phyloP scores from a whole-genome alignment of 2,329 filamentous ascomycete species.

The Penicillium olsonii region DNA sequence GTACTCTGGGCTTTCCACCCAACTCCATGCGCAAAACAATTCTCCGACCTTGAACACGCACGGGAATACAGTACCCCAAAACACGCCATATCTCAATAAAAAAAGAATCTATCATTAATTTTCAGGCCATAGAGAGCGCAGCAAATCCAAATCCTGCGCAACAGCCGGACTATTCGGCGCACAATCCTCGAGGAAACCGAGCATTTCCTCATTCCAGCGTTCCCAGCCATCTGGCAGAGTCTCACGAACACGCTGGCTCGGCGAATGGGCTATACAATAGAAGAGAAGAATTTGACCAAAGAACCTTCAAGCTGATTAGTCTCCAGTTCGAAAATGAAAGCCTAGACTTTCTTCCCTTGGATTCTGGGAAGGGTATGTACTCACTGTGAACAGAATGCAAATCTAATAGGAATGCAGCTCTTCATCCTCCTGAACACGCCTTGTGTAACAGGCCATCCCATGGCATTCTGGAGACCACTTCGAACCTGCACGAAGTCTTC shows the following conservation, averaged over 20 bases:
- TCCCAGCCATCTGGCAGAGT: conserved; percentile 43
- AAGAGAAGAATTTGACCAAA: conserved; percentile 47
- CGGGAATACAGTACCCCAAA: neutral
- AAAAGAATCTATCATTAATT: conserved; percentile 11
- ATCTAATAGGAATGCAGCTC: conserved; percentile 45
- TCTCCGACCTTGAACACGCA: neutral
- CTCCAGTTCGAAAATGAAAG: no score
- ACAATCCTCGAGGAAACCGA: conserved; percentile 42
- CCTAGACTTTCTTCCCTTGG: no score
- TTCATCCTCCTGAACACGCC: conserved; percentile 45
- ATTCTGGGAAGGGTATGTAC: conserved; percentile 7
- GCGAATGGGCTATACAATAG: conserved; percentile 43
- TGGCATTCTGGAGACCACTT: conserved; percentile 41
- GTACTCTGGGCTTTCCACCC: neutral
- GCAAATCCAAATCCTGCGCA: conserved; percentile 41
- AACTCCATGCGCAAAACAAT: conserved; percentile 9
- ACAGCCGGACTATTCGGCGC: conserved; percentile 41
- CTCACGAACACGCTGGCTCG: conserved; percentile 35
- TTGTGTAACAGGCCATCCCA: conserved; percentile 44
- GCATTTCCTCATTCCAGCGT: conserved; percentile 44
- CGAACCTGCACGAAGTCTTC: conserved; percentile 43
- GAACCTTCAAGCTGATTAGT: conserved; percentile 30
- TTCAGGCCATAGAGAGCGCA: conserved; percentile 31
- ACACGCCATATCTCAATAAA: neutral
- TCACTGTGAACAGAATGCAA: conserved; percentile 44